Evolutionary conservation across 768 basidiomycete genomes (phyloP), one percentile per base, ranked within the genome.

Genomic region (Hericium erinaceus): DNA sequence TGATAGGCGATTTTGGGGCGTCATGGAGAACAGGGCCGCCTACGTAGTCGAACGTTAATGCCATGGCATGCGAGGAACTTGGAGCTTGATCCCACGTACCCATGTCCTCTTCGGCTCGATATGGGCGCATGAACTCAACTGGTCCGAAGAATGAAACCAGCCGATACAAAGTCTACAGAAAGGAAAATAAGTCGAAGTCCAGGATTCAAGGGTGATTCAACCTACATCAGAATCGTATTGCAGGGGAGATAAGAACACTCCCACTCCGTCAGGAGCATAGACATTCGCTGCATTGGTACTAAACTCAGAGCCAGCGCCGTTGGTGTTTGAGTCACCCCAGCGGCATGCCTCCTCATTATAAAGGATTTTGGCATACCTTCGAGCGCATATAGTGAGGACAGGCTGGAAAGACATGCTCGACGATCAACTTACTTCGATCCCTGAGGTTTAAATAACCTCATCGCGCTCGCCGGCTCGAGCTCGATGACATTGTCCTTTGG

Each of bases 181-280:
- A 46, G 8, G n/a, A 5, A 18, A n/a, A 46, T 18, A 11, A n/a
- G 16, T n/a, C 10, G n/a, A 46, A 9, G 20, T 46, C 44, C 20
- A n/a, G 9, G 9, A 33, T 33, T 33, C 8, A 33, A 33, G 7
- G 33, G 33, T 33, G 33, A 33, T 8, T 3, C 40, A 44, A 68
- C 70, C 54, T 61, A 83, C 88, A 73, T 81, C 77, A 37, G 73
- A 79, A 61, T 87, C 80, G 60, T 78, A 87, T 49, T 70, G 67
- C 24, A 91, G 67, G 4, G 86, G 85, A 26, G 79, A 69, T 18
- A 88, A 63, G 58, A 81, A 76, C 39, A 87, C 60, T 46, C 67
- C 69, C 1, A 44, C 66, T 63, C 51, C 66, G 51, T 39, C 68
- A 67, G 63, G 72, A 65, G 40, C 56, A 59, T 52, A 57, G 46